phyloP scores from a whole-genome alignment of 305 asterid genomes.

The Ruellia speciosa region DNA sequence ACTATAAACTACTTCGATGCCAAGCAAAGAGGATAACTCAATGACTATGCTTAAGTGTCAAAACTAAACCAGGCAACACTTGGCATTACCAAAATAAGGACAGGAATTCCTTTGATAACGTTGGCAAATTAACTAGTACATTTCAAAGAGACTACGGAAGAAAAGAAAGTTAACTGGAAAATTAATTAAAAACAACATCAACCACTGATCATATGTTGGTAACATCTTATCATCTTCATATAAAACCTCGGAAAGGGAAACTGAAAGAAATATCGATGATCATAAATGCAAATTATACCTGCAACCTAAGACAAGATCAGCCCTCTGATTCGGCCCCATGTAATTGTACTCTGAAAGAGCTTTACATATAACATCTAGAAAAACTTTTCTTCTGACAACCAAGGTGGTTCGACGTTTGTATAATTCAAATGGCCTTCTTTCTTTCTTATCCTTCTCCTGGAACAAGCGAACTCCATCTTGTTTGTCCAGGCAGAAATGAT shows the following conservation, averaged over 20 bases:
- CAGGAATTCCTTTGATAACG: not conserved
- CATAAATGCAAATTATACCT: conserved; percentile 44
- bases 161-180: not conserved
- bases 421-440: conserved; percentile 59
- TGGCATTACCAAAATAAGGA: not conserved
- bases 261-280: not conserved
- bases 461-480: not conserved
- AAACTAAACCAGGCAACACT: not conserved
- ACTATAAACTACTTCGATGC: too few species aligned
- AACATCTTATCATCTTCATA: not conserved
- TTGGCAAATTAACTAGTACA: not conserved
- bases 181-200: too few species aligned
- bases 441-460: conserved; percentile 34
- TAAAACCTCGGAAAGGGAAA: not conserved
- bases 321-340: conserved; percentile 86
- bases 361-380: conserved; percentile 71
- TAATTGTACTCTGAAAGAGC: conserved; percentile 90
- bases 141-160: not conserved
- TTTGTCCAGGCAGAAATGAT: conserved; percentile 30
- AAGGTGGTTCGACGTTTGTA: conserved; percentile 83
- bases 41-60: not conserved
- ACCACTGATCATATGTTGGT: not conserved
- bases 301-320: conserved; percentile 85
- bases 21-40: too few species aligned
- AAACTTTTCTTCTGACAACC: conserved; percentile 53